Percentiles rank a stretch among this genome's conserved stretches.
Evolutionary conservation across 2,329 filamentous ascomycete species (phyloP).

Genomic region (Fonsecaea erecta): DNA sequence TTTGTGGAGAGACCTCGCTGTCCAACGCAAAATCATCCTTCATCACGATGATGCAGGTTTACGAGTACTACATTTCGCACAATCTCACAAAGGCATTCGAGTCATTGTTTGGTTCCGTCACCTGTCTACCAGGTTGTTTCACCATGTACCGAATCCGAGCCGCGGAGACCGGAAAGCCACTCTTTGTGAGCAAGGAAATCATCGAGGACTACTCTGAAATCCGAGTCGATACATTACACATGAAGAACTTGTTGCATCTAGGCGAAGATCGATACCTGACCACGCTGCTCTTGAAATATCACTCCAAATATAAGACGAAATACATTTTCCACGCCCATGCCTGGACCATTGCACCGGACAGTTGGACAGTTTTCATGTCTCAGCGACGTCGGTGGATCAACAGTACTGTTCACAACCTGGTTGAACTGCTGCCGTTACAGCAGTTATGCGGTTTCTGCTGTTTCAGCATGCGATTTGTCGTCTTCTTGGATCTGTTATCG

Average conservation of each 20-base stretch:
- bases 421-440: slow-evolving; percentile 89
- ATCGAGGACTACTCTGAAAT: slow-evolving; percentile 88
- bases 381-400: slow-evolving; percentile 99
- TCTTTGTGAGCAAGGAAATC: slow-evolving; percentile 93
- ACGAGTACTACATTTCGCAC: slow-evolving; percentile 99
- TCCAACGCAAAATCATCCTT: slow-evolving; percentile 92
- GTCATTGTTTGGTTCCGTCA: slow-evolving; percentile 94
- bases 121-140: slow-evolving; percentile 97
- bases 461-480: slow-evolving; percentile 98
- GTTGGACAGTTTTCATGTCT: slow-evolving; percentile 91
- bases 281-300: slow-evolving; percentile 88
- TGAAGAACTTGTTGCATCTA: slow-evolving; percentile 96
- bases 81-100: slow-evolving; percentile 97
- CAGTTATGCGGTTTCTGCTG: slow-evolving; percentile 99
- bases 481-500: slow-evolving; percentile 90
- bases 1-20: slow-evolving; percentile 92
- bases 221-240: slow-evolving; percentile 95
- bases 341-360: slow-evolving; percentile 96
- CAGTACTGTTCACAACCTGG: slow-evolving; percentile 96
- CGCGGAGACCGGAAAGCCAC: slow-evolving; percentile 89
- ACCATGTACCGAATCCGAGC: slow-evolving; percentile 98
- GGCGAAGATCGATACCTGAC: slow-evolving; percentile 98
- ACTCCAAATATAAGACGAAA: slow-evolving; percentile 96
- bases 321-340: slow-evolving; percentile 91
- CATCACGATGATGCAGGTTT: slow-evolving; percentile 99